phyloP scores from a whole-genome alignment of 2,329 filamentous ascomycete species.

The Fusarium cyanostomum region DNA sequence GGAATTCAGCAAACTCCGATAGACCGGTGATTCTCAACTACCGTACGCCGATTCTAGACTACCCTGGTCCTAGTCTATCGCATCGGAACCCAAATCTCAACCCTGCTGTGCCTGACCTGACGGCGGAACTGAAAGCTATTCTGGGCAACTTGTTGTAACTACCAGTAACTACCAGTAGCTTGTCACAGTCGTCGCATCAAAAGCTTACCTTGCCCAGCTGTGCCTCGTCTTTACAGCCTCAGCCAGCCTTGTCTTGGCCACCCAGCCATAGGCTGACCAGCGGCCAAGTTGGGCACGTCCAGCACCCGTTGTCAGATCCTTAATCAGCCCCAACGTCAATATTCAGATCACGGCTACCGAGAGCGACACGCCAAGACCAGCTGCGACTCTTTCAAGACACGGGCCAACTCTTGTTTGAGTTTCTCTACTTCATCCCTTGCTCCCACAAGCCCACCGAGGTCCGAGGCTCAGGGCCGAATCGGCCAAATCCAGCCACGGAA shows the following conservation, averaged over 20 bases:
- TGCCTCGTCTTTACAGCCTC: background rate
- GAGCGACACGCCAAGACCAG: background rate
- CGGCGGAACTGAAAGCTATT: slow-evolving; percentile 12
- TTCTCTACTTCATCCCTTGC: background rate
- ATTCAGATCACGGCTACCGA: background rate
- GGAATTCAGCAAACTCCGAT: slow-evolving; percentile 1
- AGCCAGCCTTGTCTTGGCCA: background rate
- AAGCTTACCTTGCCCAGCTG: background rate
- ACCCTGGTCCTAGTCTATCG: slow-evolving; percentile 21
- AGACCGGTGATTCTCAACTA: background rate
- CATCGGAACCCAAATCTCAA: background rate
- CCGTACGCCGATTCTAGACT: slow-evolving; percentile 9
- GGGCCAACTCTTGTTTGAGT: slow-evolving; percentile 21
- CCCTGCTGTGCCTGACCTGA: slow-evolving; percentile 18
- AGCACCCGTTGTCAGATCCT: background rate
- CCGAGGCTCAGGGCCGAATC: slow-evolving; percentile 18
- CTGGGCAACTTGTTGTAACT: slow-evolving; percentile 20
- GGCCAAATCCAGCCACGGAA: slow-evolving; percentile 23
- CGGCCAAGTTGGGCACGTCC: background rate
- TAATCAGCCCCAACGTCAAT: slow-evolving; percentile 7
- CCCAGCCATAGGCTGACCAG: background rate
- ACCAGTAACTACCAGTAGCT: slow-evolving; percentile 12
- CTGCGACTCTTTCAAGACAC: slow-evolving; percentile 21
- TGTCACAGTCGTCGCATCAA: background rate
- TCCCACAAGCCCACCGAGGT: slow-evolving; percentile 21